phyloP scores from a whole-genome alignment of 345 rosid species.

The Populus tremula region DNA sequence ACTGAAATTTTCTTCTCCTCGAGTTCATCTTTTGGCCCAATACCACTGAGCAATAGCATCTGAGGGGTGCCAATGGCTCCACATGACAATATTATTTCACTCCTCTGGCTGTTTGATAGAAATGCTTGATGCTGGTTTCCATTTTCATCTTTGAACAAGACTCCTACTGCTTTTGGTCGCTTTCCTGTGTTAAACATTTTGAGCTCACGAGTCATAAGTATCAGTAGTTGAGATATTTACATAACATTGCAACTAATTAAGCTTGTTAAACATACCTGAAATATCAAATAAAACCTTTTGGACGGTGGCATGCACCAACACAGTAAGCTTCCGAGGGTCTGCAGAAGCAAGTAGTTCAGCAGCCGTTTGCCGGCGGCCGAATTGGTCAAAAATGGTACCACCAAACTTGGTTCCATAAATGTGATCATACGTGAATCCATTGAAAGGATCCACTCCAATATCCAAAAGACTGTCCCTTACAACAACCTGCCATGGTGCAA shows the following conservation, averaged over 20 bases:
- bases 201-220: background rate
- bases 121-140: conserved; percentile 68
- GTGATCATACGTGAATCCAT: conserved; percentile 92
- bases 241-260: background rate
- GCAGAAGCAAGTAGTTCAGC: conserved; percentile 89
- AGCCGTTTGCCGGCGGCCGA: conserved; percentile 86
- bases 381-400: conserved; percentile 84
- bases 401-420: conserved; percentile 88
- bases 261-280: conserved; percentile 34
- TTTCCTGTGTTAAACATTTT: conserved; percentile 32
- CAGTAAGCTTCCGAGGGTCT: conserved; percentile 61
- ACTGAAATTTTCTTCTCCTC: conserved; percentile 56
- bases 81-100: conserved; percentile 75
- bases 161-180: conserved; percentile 74
- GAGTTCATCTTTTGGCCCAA: conserved; percentile 76
- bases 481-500: conserved; percentile 69
- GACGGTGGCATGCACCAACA: conserved; percentile 73
- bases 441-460: conserved; percentile 76
- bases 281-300: conserved; percentile 72
- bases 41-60: conserved; percentile 78
- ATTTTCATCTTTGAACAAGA: conserved; percentile 76
- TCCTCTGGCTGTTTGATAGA: conserved; percentile 41
- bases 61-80: conserved; percentile 97
- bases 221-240: background rate
- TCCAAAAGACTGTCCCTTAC: conserved; percentile 75